phyloP scores from a whole-genome alignment of 768 basidiomycete species.

The Ramaria sp. region DNA sequence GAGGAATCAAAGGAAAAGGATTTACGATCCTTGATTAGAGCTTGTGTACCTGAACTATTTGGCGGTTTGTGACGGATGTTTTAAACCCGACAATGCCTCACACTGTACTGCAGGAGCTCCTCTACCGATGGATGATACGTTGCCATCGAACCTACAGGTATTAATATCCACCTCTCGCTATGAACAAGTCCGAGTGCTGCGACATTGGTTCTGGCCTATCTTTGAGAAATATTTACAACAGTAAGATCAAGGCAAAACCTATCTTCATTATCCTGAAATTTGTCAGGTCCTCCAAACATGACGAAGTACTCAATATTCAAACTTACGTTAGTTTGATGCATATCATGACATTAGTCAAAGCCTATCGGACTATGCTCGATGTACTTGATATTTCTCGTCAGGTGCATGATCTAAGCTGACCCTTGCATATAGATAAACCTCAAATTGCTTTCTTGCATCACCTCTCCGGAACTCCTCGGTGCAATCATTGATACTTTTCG shows the following conservation, averaged over 20 bases:
- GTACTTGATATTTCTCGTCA: constrained; percentile 26
- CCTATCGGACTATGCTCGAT: constrained; percentile 60
- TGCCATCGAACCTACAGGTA: constrained; percentile 14
- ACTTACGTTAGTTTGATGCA: constrained; percentile 49
- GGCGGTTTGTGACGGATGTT: constrained; percentile 30
- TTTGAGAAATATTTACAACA: constrained; percentile 38
- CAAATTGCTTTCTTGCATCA: constrained; percentile 40
- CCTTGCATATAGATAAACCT: constrained; percentile 21
- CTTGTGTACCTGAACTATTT: constrained; percentile 57
- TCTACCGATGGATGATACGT: constrained; percentile 17
- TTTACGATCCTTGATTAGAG: constrained; percentile 60
- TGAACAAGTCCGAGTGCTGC: constrained; percentile 62
- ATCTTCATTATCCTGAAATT: neutral
- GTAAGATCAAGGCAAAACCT: neutral
- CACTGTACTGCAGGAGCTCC: constrained; percentile 24
- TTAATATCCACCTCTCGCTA: constrained; percentile 51
- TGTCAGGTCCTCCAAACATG: neutral
- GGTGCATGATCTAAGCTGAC: constrained; percentile 25
- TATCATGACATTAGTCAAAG: constrained; percentile 49
- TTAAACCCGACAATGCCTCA: neutral
- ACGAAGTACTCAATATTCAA: constrained; percentile 28
- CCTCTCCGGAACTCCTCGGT: constrained; percentile 40
- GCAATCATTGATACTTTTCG: constrained; percentile 64
- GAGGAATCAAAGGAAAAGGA: constrained; percentile 62
- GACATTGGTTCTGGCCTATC: constrained; percentile 66